Percentiles rank a stretch among this genome's conserved stretches.
These are phyloP conservation scores for Niebla homalea DNA, from an alignment of 495 filamentous ascomycete species.

Conservation along the genomic window DNA sequence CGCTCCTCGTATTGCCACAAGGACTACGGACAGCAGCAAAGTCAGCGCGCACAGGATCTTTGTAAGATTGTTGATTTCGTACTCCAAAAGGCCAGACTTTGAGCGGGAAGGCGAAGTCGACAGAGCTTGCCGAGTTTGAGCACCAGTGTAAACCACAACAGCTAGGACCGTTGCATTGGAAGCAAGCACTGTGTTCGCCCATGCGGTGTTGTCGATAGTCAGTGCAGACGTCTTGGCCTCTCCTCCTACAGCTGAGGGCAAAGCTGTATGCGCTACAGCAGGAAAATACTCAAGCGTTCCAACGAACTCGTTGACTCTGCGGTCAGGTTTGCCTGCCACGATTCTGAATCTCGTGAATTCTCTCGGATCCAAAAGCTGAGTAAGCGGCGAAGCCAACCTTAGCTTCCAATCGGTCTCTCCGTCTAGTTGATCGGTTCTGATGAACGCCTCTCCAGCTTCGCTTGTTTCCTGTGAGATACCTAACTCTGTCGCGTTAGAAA, in stretches of 20 bases:
- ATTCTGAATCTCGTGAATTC: slow-evolving; percentile 64
- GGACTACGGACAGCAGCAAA: slow-evolving; percentile 66
- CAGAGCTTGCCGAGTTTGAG: slow-evolving; percentile 85
- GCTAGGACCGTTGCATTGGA: slow-evolving; percentile 79
- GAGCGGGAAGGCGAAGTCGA: slow-evolving; percentile 84
- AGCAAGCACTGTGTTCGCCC: slow-evolving; percentile 95
- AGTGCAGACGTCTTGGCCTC: slow-evolving; percentile 49
- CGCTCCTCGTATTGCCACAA: slow-evolving; percentile 82
- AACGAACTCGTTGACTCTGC: slow-evolving; percentile 83
- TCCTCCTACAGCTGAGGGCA: slow-evolving; percentile 4
- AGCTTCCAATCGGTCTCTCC: slow-evolving; percentile 99
- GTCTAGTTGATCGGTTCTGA: slow-evolving; percentile 93
- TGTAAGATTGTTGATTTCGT: slow-evolving; percentile 95
- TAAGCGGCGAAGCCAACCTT: slow-evolving; percentile 68
- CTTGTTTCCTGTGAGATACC: slow-evolving; percentile 13
- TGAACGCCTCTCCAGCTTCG: slow-evolving; percentile 76
- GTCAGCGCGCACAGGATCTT: slow-evolving; percentile 92
- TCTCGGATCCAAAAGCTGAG: slow-evolving; percentile 54
- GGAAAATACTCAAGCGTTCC: slow-evolving; percentile 61
- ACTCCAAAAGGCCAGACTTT: slow-evolving; percentile 85
- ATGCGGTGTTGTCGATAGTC: slow-evolving; percentile 93
- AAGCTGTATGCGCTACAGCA: slow-evolving; percentile 17
- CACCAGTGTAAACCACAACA: slow-evolving; percentile 85
- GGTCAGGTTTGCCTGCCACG: slow-evolving; percentile 76
- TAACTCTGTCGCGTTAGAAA: background rate